phyloP scores from a whole-genome alignment of 495 filamentous ascomycete species.

The Aspergillus heteromorphus region DNA sequence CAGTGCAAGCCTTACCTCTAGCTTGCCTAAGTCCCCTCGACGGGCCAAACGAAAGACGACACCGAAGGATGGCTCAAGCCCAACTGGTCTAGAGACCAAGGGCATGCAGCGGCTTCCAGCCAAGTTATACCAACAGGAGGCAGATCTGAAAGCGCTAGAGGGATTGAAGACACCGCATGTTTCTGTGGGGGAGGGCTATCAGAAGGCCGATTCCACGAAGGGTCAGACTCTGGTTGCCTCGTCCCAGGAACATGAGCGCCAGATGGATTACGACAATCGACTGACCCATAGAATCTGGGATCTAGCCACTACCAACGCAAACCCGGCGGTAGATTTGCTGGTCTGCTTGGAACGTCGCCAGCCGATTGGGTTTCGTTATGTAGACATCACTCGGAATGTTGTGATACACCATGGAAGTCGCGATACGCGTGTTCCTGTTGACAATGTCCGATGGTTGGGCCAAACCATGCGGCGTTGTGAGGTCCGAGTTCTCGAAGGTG shows the following conservation, averaged over 20 bases:
- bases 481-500: conserved; percentile 83
- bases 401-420: conserved; percentile 91
- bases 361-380: conserved; percentile 93
- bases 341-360: conserved; percentile 89
- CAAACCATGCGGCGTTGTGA: conserved; percentile 91
- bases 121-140: conserved; percentile 42
- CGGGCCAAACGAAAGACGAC: conserved; percentile 57
- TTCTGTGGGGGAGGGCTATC: conserved; percentile 12
- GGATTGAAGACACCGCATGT: conserved; percentile 15
- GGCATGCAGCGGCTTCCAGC: conserved; percentile 52
- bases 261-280: conserved; percentile 73
- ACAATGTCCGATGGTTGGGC: conserved; percentile 91
- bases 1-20: conserved; percentile 81
- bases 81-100: conserved; percentile 16
- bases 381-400: conserved; percentile 84
- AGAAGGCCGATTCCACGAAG: conserved; percentile 2
- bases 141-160: conserved; percentile 23
- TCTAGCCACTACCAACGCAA: conserved; percentile 84
- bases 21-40: conserved; percentile 66
- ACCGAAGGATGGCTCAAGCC: conserved; percentile 32
- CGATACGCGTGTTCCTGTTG: conserved; percentile 87
- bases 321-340: conserved; percentile 88
- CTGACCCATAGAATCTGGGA: conserved; percentile 93
- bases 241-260: conserved; percentile 57
- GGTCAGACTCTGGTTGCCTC: conserved; percentile 19